phyloP scores from a whole-genome alignment of 2,329 filamentous ascomycete genomes.

The Dactylonectria estremocensis region DNA sequence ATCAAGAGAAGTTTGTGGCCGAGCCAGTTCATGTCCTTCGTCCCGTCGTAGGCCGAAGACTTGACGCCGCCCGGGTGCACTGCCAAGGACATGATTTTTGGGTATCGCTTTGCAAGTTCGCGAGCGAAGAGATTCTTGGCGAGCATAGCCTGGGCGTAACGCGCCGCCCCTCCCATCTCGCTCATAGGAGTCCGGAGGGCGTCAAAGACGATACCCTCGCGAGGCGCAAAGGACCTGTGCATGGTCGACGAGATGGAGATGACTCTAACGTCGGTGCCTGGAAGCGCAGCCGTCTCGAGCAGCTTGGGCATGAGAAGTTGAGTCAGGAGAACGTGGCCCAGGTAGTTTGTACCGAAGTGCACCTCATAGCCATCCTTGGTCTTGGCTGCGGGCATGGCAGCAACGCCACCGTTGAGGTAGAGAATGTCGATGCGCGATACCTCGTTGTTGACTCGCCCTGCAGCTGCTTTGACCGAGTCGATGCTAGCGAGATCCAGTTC shows the following conservation, averaged over 20 bases:
- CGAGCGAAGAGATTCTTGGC: constrained; percentile 2
- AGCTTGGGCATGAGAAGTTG: constrained; percentile 26
- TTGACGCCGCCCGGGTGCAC: constrained; percentile 12
- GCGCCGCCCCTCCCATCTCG: no score
- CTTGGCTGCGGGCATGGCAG: constrained; percentile 3
- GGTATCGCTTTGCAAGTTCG: constrained; percentile 5
- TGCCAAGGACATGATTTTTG: constrained; percentile 9
- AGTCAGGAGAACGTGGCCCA: constrained; percentile 26
- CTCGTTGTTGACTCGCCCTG: constrained; percentile 19
- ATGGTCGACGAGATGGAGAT: constrained; percentile 18
- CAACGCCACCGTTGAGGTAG: constrained; percentile 22
- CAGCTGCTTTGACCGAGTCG: constrained; percentile 17
- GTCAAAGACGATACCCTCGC: constrained; percentile 16
- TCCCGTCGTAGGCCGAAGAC: background rate
- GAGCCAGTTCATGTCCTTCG: constrained; percentile 2
- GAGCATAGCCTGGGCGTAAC: constrained; percentile 12
- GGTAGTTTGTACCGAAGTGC: constrained; percentile 26
- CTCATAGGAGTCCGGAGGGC: constrained; percentile 18
- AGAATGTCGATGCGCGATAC: constrained; percentile 19
- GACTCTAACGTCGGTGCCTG: constrained; percentile 25
- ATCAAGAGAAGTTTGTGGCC: background rate
- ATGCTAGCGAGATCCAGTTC: constrained; percentile 21
- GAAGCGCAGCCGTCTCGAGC: constrained; percentile 10
- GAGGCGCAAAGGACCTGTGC: constrained; percentile 17
- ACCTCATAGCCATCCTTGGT: constrained; percentile 26